Conservation (phyloP, 2,329 filamentous ascomycete genomes). For the Diaporthe ampelina region DNA sequence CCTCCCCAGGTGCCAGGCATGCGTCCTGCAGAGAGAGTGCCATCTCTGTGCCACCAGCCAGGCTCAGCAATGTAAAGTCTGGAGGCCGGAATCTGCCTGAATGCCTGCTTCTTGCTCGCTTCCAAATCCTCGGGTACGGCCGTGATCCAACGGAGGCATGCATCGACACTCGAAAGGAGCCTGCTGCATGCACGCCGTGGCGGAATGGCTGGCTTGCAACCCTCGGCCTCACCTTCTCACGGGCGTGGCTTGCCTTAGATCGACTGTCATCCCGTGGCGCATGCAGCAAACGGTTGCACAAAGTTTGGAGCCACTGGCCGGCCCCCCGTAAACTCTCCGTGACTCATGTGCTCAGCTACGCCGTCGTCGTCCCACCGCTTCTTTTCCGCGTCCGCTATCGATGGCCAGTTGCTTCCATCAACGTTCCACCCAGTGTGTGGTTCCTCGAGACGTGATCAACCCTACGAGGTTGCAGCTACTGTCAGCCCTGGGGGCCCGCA, state of each 20-base stretch:
- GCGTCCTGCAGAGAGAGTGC: background rate
- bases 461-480: background rate
- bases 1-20: background rate
- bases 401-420: background rate
- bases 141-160: background rate
- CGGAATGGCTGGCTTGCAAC: background rate
- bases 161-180: conserved; percentile 1
- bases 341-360: background rate
- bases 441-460: background rate
- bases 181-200: conserved; percentile 1
- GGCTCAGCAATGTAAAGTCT: background rate
- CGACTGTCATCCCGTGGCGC: conserved; percentile 23
- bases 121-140: background rate
- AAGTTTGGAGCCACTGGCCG: background rate
- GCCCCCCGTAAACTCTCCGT: background rate
- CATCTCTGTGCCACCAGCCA: background rate
- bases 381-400: no score
- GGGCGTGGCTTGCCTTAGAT: conserved; percentile 17
- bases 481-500: background rate
- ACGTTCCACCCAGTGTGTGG: background rate
- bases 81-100: background rate
- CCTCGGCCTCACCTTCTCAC: background rate
- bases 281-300: conserved; percentile 16
- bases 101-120: conserved; percentile 17
- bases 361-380: background rate